Evolutionary conservation across 139 green algal genomes (phyloP), one percentile per base, ranked within the genome.

Genomic region (Pycnococcus provasolii): DNA sequence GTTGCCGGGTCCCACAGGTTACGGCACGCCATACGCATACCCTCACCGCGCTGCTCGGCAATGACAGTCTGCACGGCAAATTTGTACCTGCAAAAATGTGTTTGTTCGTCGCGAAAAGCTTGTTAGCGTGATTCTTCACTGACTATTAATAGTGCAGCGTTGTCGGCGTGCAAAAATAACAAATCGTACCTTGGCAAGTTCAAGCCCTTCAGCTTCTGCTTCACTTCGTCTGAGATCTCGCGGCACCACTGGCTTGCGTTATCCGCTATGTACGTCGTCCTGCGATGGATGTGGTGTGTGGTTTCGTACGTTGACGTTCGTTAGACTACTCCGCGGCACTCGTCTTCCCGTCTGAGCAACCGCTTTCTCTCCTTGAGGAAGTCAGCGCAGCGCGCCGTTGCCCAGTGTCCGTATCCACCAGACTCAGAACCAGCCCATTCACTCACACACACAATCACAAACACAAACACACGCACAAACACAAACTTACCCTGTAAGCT

Each of bases 221-320:
- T 92, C 42, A 92, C 84, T 41, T 88, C 86, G 52, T 92, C 86
- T 42, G 85, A 81, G 51, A 92, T 90, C 53, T 92, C 86, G 40
- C 80, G 61, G 1, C 80, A 72, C 79, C 78, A 88, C 1, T 74
- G 70, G 0, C 81, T 87, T 0, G 81, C 85, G 55, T 87, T 89
- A 71, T 92, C 85, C 39, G 85, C 73, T 48, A 90, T 76, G 73
- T 92, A 92, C 42, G 55, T 58, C 44, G 72, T 64, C 0, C 84
- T 81, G 37, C 75, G 67, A 4, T 90, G 60, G 66, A 80, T 84
- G 0, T 72, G 53, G 13, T 77, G 81, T 83, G 40, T 89, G 75
- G 43, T 89, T 77, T 40, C 80, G 76, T 9, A 73, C 84, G 42
- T 66, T 66, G 15, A 55, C 48, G 9, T 9, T 9, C 48, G 9